A percentile compares a stretch with the other conserved stretches of the same genome.
phyloP scores from a whole-genome alignment of 345 rosid species.

The Zanthoxylum bungeanum region DNA sequence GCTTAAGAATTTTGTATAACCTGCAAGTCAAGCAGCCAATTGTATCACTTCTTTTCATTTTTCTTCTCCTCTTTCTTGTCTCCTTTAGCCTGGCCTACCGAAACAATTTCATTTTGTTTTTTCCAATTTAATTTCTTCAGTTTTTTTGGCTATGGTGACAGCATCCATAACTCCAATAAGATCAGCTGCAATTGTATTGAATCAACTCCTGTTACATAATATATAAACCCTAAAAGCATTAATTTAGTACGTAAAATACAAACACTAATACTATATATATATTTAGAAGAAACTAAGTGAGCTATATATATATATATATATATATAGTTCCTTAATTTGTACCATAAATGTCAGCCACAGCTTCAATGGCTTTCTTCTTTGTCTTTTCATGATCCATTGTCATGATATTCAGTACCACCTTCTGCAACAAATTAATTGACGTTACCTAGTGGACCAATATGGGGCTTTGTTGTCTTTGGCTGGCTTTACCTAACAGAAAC shows the following conservation, averaged over 20 bases:
- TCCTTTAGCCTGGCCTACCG: slow-evolving; percentile 16
- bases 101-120: slow-evolving; percentile 5
- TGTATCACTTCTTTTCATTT: not conserved
- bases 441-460: no score
- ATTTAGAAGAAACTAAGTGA: no score
- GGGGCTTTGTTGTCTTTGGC: not conserved
- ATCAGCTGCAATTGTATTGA: slow-evolving; percentile 22
- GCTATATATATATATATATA: no score
- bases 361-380: slow-evolving; percentile 40
- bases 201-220: slow-evolving; percentile 22
- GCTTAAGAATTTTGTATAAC: no score
- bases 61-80: slow-evolving; percentile 24
- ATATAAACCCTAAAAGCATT: not conserved
- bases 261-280: no score
- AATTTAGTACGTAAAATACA: no score
- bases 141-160: slow-evolving; percentile 17
- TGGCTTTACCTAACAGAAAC: not conserved
- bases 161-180: slow-evolving; percentile 24
- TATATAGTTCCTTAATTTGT: not conserved
- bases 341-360: slow-evolving; percentile 30
- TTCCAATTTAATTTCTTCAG: slow-evolving; percentile 28
- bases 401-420: no score
- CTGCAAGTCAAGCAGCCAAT: not conserved
- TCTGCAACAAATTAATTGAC: slow-evolving; percentile 25
- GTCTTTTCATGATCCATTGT: slow-evolving; percentile 38